These are phyloP conservation scores for Tolypocladium album DNA, from an alignment of 2,329 filamentous ascomycete genomes.

Conservation along the genomic window DNA sequence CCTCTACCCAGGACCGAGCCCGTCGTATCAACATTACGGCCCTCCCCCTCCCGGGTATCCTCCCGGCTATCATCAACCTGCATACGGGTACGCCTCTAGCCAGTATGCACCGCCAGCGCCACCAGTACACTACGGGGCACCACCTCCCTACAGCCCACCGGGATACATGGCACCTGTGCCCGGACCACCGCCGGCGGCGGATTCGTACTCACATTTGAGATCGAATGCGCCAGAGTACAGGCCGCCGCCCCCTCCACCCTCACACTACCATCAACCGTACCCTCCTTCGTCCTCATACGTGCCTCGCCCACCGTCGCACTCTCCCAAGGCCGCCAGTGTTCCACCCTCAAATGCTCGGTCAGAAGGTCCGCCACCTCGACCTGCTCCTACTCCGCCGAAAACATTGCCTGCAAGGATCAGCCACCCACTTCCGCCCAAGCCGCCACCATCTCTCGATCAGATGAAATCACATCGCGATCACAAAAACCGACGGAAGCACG, in stretches of 20 bases:
- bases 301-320: not conserved
- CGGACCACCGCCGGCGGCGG: conserved; percentile 5
- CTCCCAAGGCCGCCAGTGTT: not conserved
- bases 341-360: not conserved
- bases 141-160: not conserved
- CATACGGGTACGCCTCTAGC: conserved; percentile 9
- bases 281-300: not conserved
- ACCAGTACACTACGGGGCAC: not conserved
- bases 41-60: conserved; percentile 8
- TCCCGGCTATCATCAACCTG: conserved; percentile 14
- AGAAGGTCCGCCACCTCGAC: not conserved
- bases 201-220: not conserved
- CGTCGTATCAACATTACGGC: not conserved
- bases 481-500: conserved; percentile 18
- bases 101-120: conserved; percentile 2
- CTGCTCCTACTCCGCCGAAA: conserved; percentile 2
- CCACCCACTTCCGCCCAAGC: conserved; percentile 20
- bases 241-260: not conserved
- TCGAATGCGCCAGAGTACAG: conserved; percentile 1
- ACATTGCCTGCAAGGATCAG: conserved; percentile 5
- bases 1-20: not conserved
- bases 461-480: conserved; percentile 16
- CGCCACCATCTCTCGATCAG: conserved; percentile 16
- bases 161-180: conserved; percentile 6
- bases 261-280: not conserved